phyloP scores from a whole-genome alignment of 2,329 filamentous ascomycete genomes.

The Aspergillus bombycis region DNA sequence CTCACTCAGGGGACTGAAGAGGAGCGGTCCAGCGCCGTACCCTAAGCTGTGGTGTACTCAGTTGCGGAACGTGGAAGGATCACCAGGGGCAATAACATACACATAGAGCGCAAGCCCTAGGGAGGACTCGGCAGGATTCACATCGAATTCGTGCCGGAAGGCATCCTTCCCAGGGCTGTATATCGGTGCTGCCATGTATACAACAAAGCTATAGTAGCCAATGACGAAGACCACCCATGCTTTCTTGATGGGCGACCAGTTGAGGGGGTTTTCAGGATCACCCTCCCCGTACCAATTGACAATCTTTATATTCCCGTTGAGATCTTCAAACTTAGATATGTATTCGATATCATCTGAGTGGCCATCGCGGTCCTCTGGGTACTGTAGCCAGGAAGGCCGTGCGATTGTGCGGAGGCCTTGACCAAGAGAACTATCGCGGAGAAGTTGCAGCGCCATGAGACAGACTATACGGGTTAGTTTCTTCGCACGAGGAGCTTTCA shows the following conservation, averaged over 20 bases:
- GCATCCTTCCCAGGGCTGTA: constrained; percentile 27
- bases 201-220: constrained; percentile 35
- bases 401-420: no score
- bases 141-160: constrained; percentile 25
- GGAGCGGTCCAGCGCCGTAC: constrained; percentile 64
- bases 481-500: no score
- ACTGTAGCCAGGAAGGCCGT: no score
- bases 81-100: neutral
- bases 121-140: constrained; percentile 30
- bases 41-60: constrained; percentile 15
- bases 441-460: no score
- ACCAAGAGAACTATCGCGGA: no score
- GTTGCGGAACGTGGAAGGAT: no score
- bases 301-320: no score
- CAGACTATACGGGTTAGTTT: no score
- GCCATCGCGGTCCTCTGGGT: no score
- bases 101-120: constrained; percentile 38
- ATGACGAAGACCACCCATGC: constrained; percentile 25
- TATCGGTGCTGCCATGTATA: constrained; percentile 34
- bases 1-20: constrained; percentile 69
- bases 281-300: neutral
- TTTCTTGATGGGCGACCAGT: constrained; percentile 31
- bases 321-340: no score
- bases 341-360: no score
- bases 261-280: constrained; percentile 26